These are phyloP conservation scores for Lachancea meyersii DNA, from an alignment of 805 yeast genomes.

Conservation along the genomic window DNA sequence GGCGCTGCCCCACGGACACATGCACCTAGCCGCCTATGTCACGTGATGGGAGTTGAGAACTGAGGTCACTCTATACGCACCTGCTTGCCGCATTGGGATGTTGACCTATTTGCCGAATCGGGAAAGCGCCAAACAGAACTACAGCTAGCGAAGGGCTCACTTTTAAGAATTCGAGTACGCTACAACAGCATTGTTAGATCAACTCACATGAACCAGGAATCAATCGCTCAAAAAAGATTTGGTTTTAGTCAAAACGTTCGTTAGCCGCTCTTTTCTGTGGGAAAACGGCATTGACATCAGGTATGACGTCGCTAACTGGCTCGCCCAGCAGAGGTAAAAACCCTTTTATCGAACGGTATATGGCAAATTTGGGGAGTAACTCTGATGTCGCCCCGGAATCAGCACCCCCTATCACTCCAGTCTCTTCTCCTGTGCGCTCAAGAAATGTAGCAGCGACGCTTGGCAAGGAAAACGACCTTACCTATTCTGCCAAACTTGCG, in stretches of 20 bases:
- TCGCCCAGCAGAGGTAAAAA: constrained; percentile 18
- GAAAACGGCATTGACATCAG: not conserved
- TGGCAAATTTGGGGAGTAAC: constrained; percentile 19
- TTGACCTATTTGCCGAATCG: not conserved
- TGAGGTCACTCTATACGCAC: not conserved
- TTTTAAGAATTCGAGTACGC: not conserved
- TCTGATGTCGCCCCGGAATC: constrained; percentile 17
- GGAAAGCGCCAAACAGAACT: not conserved
- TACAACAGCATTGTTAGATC: not conserved
- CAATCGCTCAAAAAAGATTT: too few species aligned
- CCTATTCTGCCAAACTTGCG: constrained; percentile 11
- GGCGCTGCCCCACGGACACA: too few species aligned
- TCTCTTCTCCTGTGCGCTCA: not conserved
- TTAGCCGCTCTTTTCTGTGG: not conserved
- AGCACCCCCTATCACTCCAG: not conserved
- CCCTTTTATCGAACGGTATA: constrained; percentile 19
- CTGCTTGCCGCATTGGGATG: too few species aligned
- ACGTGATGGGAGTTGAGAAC: not conserved
- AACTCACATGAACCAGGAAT: too few species aligned
- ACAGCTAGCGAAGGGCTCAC: too few species aligned
- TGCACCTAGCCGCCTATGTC: not conserved
- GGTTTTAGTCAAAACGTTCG: too few species aligned
- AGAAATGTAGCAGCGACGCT: too few species aligned
- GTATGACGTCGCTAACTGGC: constrained; percentile 16
- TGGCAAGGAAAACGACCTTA: constrained; percentile 17